phyloP scores from a whole-genome alignment of 2,329 filamentous ascomycete species.

The Aspergillus sp. region DNA sequence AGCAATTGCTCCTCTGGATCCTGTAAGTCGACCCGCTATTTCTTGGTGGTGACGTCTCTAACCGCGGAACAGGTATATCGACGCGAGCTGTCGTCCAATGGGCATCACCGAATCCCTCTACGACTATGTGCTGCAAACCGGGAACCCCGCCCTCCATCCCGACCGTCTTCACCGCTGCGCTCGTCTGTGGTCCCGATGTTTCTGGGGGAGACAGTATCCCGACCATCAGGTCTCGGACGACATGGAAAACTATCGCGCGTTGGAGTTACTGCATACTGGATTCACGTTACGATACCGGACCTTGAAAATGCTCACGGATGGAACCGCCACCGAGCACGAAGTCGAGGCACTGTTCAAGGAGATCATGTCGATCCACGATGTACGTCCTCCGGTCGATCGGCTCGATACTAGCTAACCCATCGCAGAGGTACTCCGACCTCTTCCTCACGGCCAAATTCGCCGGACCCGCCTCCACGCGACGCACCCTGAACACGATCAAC shows the following conservation, averaged over 20 bases:
- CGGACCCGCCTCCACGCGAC: slow-evolving; percentile 26
- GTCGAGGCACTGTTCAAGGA: slow-evolving; percentile 22
- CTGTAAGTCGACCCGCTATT: slow-evolving; percentile 23
- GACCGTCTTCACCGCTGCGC: slow-evolving; percentile 35
- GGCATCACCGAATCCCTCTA: slow-evolving; percentile 31
- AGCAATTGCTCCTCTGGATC: slow-evolving; percentile 36
- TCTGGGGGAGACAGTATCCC: slow-evolving; percentile 37
- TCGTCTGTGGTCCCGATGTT: slow-evolving; percentile 35
- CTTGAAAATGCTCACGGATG: slow-evolving; percentile 27
- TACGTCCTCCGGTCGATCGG: slow-evolving; percentile 6
- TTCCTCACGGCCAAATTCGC: slow-evolving; percentile 36
- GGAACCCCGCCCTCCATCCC: slow-evolving; percentile 31
- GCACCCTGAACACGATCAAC: slow-evolving; percentile 36
- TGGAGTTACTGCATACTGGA: slow-evolving; percentile 32
- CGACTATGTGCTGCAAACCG: slow-evolving; percentile 31
- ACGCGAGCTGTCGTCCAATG: slow-evolving; percentile 27
- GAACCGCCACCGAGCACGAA: slow-evolving; percentile 13
- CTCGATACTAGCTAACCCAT: neutral
- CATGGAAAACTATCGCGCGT: slow-evolving; percentile 37
- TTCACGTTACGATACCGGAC: slow-evolving; percentile 29
- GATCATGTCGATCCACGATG: slow-evolving; percentile 26
- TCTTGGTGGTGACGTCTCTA: neutral
- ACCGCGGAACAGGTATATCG: slow-evolving; percentile 25
- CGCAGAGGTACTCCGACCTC: slow-evolving; percentile 35
- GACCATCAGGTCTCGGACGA: slow-evolving; percentile 38